Conservation (phyloP, 1,284 basidiomycete genomes). For the Ceratobasidium sp. region DNA sequence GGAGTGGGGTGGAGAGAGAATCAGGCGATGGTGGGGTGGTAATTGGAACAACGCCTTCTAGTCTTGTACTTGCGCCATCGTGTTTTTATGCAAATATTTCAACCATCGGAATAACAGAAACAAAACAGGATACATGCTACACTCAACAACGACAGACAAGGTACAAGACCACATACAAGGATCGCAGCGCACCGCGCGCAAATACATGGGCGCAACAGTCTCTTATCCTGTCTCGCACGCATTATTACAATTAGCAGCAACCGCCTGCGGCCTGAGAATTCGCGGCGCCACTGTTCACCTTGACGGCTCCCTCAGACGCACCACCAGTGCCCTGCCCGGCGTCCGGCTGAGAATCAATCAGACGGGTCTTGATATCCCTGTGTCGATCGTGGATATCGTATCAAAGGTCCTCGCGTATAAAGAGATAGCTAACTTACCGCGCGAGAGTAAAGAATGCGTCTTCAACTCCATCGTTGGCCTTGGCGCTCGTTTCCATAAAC, state of each 20-base stretch:
- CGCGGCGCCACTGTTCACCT: conserved; percentile 34
- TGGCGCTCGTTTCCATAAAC: conserved; percentile 99
- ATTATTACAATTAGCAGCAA: conserved; percentile 20
- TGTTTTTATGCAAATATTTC: conserved; percentile 30
- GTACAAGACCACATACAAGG: conserved; percentile 43
- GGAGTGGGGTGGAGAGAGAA: conserved; percentile 89
- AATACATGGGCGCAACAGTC: conserved; percentile 23
- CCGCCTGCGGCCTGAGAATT: conserved; percentile 23
- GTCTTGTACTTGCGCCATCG: conserved; percentile 28
- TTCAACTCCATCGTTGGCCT: conserved; percentile 98
- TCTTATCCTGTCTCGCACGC: neutral
- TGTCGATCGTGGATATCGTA: conserved; percentile 44
- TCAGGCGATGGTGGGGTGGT: conserved; percentile 85
- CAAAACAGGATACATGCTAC: conserved; percentile 38
- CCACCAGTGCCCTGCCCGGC: conserved; percentile 55
- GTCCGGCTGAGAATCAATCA: conserved; percentile 95
- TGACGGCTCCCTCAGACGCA: conserved; percentile 38
- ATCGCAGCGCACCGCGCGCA: conserved; percentile 22
- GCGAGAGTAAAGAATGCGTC: conserved; percentile 99
- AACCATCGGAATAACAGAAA: conserved; percentile 35
- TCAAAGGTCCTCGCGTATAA: neutral
- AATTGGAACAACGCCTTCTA: conserved; percentile 73
- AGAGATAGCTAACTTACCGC: conserved; percentile 69
- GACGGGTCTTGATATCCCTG: conserved; percentile 96
- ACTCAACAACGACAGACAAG: conserved; percentile 34